A percentile compares a stretch with the other conserved stretches of the same genome.
These are phyloP conservation scores for Dioszegia aurantiaca DNA, from an alignment of 768 basidiomycete genomes.

Conservation along the genomic window DNA sequence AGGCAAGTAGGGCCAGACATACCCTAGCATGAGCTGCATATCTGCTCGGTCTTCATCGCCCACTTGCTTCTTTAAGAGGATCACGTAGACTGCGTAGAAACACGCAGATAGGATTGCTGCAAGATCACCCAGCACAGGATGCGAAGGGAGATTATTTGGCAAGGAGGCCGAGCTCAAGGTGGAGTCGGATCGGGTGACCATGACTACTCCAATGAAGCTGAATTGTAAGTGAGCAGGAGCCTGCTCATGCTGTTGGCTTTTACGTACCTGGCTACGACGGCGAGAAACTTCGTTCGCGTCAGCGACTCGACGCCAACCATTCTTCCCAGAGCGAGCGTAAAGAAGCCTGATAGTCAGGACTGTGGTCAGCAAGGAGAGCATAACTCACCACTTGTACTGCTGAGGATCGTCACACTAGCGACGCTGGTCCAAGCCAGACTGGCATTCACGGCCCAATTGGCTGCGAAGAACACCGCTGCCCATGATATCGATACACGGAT, in stretches of 20 bases:
- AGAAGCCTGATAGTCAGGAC: conserved; percentile 66
- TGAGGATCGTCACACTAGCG: conserved; percentile 86
- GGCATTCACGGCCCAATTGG: conserved; percentile 87
- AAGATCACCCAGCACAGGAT: conserved; percentile 69
- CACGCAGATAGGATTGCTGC: conserved; percentile 82
- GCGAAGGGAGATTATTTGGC: conserved; percentile 35
- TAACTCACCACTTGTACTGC: conserved; percentile 77
- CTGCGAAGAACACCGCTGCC: conserved; percentile 83
- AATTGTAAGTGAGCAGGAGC: neutral
- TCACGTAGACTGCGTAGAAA: conserved; percentile 84
- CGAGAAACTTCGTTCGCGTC: conserved; percentile 67
- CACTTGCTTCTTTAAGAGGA: conserved; percentile 82
- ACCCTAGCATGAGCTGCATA: conserved; percentile 87
- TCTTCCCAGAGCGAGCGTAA: conserved; percentile 80
- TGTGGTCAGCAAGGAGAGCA: neutral
- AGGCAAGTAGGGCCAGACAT: conserved; percentile 12
- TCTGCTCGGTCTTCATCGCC: conserved; percentile 76
- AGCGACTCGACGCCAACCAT: conserved; percentile 76
- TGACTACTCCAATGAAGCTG: conserved; percentile 75
- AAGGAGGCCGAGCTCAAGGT: conserved; percentile 23
- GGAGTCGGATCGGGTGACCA: conserved; percentile 87
- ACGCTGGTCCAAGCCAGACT: conserved; percentile 83
- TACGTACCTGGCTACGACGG: conserved; percentile 73
- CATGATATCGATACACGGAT: conserved; percentile 73
- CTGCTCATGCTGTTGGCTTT: no score